Base-by-base conservation (phyloP, 805 yeast genomes). In the Candida yuanshanica region DNA sequence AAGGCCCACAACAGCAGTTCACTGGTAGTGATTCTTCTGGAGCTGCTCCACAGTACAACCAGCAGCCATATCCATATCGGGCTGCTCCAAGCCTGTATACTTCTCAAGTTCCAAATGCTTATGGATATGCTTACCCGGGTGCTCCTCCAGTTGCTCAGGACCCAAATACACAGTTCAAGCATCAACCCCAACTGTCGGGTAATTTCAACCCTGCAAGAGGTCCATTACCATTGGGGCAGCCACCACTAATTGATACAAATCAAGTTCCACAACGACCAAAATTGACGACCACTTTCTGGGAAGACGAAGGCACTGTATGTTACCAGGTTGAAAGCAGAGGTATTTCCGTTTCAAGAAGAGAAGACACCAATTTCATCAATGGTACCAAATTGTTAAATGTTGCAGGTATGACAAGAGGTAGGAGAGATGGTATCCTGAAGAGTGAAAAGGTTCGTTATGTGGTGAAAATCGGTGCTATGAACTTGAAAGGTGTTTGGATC, bases 221-320 rank as follows among this genome's bases (percentile, higher is more conserved):
- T 9, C 50, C 49, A 1, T 23, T 41, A 17, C 35, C 50, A 16
- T 43, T 51, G 13, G 32, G 49, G 1, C 56, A 46, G 35, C 49
- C 53, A 2, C 48, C 47, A 17, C 14, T 52, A 21, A 37, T 49
- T 18, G 58, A 58, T 39, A 55, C 56, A n/a, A 55, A 44, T 41
- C 60, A 49, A 35, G 34, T 48, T 10, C 63, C 58, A 3, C 59
- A 68, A 38, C 64, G 83, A 25, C 86, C 83, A 8, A 67, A 81
- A 47, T 79, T 80, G 43, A 79, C 85, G 35, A 80, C 86, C 20
- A 79, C 84, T 11, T 78, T 79, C 79, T 80, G 86, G 86, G 86
- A 80, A 60, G 86, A 80, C 55, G 86, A 80, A 52, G 77, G 77
- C 50, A 80, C 87, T 1, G 64, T 80, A 34, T 80, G 87, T 53